Conservation (phyloP, 2,329 filamentous ascomycete genomes). For the Fusarium sp. region DNA sequence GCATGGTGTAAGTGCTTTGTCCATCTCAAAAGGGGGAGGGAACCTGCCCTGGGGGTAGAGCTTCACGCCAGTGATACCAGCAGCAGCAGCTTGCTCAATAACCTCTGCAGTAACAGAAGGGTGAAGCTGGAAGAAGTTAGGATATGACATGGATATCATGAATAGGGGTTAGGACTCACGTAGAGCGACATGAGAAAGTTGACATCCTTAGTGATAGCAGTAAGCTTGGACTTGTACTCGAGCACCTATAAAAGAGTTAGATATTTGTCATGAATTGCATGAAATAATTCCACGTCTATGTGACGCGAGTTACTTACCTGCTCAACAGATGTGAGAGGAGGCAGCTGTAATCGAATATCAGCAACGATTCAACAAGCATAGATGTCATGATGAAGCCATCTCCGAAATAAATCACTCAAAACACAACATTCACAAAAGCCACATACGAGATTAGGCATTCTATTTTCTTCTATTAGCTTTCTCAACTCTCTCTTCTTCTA, state of each 20-base stretch:
- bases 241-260: conserved; percentile 57
- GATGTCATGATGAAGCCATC: background rate
- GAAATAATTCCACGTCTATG: background rate
- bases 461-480: conserved; percentile 35
- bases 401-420: background rate
- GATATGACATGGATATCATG: background rate
- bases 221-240: conserved; percentile 69
- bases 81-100: conserved; percentile 74
- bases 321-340: conserved; percentile 32
- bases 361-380: background rate
- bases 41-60: conserved; percentile 64
- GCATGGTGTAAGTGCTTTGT: conserved; percentile 21
- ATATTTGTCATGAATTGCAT: background rate
- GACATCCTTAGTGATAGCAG: conserved; percentile 66
- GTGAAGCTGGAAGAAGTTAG: conserved; percentile 55
- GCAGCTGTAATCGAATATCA: conserved; percentile 21
- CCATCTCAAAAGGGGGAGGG: background rate
- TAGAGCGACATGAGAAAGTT: conserved; percentile 79
- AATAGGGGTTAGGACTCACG: conserved; percentile 43
- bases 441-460: conserved; percentile 67
- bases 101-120: conserved; percentile 69
- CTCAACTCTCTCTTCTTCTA: conserved; percentile 24
- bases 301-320: conserved; percentile 19
- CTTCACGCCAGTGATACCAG: conserved; percentile 76
- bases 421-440: conserved; percentile 4